A percentile compares a stretch with the other conserved stretches of the same genome.
Conservation (phyloP, 305 asterid species). For the Solanum chacoense region DNA sequence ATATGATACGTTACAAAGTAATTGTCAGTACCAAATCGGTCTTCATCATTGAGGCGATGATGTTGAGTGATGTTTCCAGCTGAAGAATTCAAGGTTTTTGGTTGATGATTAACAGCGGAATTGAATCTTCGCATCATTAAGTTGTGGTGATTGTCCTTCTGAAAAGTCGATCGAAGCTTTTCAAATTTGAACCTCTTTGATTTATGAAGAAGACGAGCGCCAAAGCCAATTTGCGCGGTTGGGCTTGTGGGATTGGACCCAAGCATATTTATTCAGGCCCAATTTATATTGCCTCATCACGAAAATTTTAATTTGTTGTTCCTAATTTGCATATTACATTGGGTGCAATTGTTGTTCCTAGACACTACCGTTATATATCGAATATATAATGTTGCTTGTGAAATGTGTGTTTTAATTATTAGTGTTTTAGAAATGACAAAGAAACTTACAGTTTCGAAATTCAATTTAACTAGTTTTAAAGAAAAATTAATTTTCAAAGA, state of each 20-base stretch:
- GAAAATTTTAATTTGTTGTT: neutral
- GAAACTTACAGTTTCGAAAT: too few relatives aligned
- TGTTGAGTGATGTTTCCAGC: conserved; percentile 8
- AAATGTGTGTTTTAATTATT: too few relatives aligned
- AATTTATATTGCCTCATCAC: neutral
- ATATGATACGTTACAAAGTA: neutral
- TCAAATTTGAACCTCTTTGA: neutral
- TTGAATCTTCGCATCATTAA: conserved; percentile 23
- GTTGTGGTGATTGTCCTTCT: neutral
- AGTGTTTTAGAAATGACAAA: neutral
- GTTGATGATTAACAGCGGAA: conserved; percentile 7
- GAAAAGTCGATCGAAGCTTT: neutral
- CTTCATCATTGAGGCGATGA: conserved; percentile 14
- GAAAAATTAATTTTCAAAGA: too few relatives aligned
- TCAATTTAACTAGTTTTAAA: too few relatives aligned
- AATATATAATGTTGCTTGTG: neutral
- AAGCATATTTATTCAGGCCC: neutral
- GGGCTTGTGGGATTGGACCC: neutral
- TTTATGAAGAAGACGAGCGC: neutral
- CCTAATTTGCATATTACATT: neutral
- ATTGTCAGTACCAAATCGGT: conserved; percentile 20
- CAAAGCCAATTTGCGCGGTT: neutral
- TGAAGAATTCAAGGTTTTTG: neutral
- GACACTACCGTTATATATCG: too few relatives aligned
- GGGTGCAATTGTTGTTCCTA: neutral